These are phyloP conservation scores for Eucalyptus marginata DNA, from an alignment of 345 rosid genomes.

Conservation along the genomic window DNA sequence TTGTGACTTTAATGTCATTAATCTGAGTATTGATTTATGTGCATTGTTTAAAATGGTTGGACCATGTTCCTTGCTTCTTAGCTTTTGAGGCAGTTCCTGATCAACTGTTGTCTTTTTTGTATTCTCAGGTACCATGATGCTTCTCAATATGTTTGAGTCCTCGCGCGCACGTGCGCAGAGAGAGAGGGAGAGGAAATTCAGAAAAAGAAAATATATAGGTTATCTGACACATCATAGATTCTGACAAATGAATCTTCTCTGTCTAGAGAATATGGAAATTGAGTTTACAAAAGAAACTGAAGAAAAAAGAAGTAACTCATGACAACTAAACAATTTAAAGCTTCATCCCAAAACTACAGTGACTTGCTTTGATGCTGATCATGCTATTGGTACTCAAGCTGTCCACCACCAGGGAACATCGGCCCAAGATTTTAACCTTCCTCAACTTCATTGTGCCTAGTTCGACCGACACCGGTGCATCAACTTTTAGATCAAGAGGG, in stretches of 20 bases:
- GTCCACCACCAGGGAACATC: slow-evolving; percentile 62
- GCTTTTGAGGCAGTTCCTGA: not conserved
- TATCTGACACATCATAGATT: not conserved
- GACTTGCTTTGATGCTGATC: slow-evolving; percentile 64
- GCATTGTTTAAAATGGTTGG: not conserved
- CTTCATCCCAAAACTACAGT: slow-evolving; percentile 54
- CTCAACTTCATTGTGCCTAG: slow-evolving; percentile 61
- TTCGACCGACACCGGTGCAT: slow-evolving; percentile 58
- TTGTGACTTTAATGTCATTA: not conserved
- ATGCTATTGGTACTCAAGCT: slow-evolving; percentile 45
- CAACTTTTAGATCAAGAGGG: slow-evolving; percentile 61
- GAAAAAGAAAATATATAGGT: not conserved
- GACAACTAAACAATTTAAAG: slow-evolving; percentile 15
- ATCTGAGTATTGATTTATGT: not conserved
- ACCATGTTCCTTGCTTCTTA: not conserved
- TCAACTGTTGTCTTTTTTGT: not conserved
- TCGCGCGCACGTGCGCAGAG: accelerated
- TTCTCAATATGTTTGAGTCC: not conserved
- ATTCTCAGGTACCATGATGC: not conserved
- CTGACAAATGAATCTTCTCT: not conserved
- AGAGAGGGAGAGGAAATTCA: not conserved
- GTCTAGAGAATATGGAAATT: not conserved
- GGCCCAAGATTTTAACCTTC: slow-evolving; percentile 54
- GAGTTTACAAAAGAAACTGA: not conserved
- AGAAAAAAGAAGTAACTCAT: not conserved